Conservation (phyloP, 805 yeast species). For the Candida jianshihensis region DNA sequence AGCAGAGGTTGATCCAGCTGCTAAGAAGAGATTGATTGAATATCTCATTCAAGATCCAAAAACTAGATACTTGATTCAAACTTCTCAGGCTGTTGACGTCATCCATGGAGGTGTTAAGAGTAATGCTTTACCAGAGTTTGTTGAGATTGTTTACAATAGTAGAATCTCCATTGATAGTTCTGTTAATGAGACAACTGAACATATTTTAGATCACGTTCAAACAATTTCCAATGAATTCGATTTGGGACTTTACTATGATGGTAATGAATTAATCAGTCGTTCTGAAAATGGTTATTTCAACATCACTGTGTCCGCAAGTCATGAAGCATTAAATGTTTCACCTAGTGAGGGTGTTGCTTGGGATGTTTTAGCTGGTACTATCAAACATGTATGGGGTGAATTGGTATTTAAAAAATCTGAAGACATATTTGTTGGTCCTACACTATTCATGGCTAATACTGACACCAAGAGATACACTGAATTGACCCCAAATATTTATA, state of each 20-base stretch:
- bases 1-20: constrained; percentile 24
- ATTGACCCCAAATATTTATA: constrained; percentile 44
- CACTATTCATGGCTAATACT: constrained; percentile 50
- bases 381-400: constrained; percentile 46
- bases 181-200: constrained; percentile 27
- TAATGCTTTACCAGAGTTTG: constrained; percentile 60
- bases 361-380: constrained; percentile 28
- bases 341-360: not conserved
- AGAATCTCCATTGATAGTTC: constrained; percentile 44
- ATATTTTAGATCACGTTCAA: not conserved
- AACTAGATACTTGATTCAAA: constrained; percentile 8
- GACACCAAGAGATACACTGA: constrained; percentile 54
- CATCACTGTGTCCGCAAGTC: constrained; percentile 3
- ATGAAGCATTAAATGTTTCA: not conserved
- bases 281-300: constrained; percentile 23
- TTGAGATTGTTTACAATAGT: constrained; percentile 44
- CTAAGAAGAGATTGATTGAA: constrained; percentile 27
- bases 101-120: constrained; percentile 63
- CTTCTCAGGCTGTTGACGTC: constrained; percentile 9
- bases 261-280: constrained; percentile 7
- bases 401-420: constrained; percentile 34
- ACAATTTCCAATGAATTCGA: constrained; percentile 1
- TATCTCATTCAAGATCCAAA: constrained; percentile 4
- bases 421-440: constrained; percentile 31
- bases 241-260: constrained; percentile 2